Percentiles rank a stretch among this genome's conserved stretches.
Evolutionary conservation across 805 yeast genomes (phyloP).

Genomic region (Wickerhamiella dianesei): DNA sequence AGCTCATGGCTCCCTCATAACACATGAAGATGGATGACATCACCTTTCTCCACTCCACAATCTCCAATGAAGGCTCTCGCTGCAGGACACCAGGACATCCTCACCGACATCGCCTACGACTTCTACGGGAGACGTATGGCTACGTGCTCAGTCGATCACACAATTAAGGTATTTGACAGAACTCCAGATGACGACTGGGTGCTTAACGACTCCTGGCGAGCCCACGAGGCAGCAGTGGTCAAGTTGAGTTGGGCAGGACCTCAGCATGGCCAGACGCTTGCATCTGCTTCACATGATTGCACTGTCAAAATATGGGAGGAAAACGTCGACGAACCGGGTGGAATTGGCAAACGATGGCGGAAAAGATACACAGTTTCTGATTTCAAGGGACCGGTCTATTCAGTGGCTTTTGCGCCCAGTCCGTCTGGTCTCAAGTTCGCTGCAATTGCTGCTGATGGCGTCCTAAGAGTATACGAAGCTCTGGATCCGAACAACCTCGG

Average conservation of each 20-base stretch:
- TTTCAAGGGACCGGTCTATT: conserved; percentile 77
- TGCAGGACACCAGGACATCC: conserved; percentile 85
- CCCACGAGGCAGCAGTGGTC: conserved; percentile 81
- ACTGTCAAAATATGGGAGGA: conserved; percentile 89
- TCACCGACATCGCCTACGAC: conserved; percentile 78
- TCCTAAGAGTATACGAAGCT: conserved; percentile 72
- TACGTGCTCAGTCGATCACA: conserved; percentile 91
- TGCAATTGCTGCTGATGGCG: conserved; percentile 81
- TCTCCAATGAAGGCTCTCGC: conserved; percentile 45
- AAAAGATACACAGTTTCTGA: conserved; percentile 67
- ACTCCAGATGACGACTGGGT: conserved; percentile 52
- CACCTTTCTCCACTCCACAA: background rate
- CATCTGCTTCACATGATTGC: conserved; percentile 81
- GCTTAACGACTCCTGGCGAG: conserved; percentile 81
- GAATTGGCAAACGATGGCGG: conserved; percentile 77
- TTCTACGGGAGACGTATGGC: conserved; percentile 88
- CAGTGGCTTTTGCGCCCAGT: conserved; percentile 77
- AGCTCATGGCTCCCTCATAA: too few species aligned
- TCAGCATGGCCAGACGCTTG: conserved; percentile 75
- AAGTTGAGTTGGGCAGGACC: conserved; percentile 89
- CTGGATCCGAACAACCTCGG: conserved; percentile 78
- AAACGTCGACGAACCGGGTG: conserved; percentile 57
- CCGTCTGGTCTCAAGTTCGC: conserved; percentile 73
- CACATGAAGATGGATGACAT: background rate
- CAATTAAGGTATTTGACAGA: conserved; percentile 73